phyloP scores from a whole-genome alignment of 225 moss, liverwort and hornwort species.

The Polytrichum commune region DNA sequence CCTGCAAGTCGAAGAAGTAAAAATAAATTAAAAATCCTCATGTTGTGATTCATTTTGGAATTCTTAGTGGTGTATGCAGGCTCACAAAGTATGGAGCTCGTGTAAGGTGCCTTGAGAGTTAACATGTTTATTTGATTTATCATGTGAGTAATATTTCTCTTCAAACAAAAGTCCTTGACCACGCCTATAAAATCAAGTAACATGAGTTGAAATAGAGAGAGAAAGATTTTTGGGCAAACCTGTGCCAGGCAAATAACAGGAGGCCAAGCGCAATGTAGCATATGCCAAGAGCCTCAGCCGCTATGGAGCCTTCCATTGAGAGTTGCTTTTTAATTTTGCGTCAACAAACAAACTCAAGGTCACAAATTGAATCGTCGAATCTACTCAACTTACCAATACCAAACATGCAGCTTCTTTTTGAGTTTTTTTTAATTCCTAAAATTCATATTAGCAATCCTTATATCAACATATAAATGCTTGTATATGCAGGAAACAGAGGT shows the following conservation, averaged over 20 bases:
- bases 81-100: not conserved
- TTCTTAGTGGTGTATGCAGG: not conserved
- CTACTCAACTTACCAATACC: not conserved
- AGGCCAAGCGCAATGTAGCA: constrained; percentile 37
- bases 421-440: not conserved
- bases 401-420: not conserved
- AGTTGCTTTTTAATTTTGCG: constrained; percentile 13
- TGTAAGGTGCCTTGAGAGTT: not conserved
- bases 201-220: too few species aligned
- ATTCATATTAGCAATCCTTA: not conserved
- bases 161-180: not conserved
- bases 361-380: not conserved
- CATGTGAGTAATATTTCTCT: not conserved
- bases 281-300: constrained; percentile 39
- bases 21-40: too few species aligned
- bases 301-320: constrained; percentile 21
- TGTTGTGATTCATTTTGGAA: not conserved
- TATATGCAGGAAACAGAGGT: too few species aligned
- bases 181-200: too few species aligned
- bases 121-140: not conserved
- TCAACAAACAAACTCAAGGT: not conserved
- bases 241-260: constrained; percentile 40
- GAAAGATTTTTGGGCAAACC: constrained; percentile 8
- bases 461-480: not conserved
- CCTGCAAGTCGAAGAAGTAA: constrained; percentile 6